phyloP scores from a whole-genome alignment of 2,329 filamentous ascomycete genomes.

The Talaromyces sp. region DNA sequence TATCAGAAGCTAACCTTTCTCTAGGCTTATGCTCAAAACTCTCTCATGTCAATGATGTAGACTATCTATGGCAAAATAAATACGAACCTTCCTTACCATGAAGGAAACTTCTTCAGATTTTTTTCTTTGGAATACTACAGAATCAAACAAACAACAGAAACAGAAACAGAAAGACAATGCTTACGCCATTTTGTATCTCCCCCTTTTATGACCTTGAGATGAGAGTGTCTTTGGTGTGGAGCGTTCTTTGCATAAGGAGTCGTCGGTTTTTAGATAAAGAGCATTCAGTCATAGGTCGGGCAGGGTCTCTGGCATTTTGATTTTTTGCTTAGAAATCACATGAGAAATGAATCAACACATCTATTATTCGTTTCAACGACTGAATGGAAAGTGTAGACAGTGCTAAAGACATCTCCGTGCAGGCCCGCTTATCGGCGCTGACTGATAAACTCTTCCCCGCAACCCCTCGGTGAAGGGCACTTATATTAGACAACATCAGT shows the following conservation, averaged over 20 bases:
- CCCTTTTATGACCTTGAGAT: conserved; percentile 4
- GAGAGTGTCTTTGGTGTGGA: conserved; percentile 2
- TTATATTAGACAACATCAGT: too few relatives aligned
- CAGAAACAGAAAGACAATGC: neutral
- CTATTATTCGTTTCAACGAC: neutral
- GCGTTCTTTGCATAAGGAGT: conserved; percentile 16
- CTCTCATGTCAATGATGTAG: conserved; percentile 72
- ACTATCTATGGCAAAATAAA: conserved; percentile 32
- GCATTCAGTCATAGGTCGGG: conserved; percentile 4
- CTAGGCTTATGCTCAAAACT: conserved; percentile 78
- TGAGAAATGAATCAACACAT: neutral
- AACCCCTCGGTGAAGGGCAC: neutral
- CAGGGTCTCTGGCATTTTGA: conserved; percentile 1
- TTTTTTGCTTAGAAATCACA: neutral
- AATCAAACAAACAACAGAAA: neutral
- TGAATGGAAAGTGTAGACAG: neutral
- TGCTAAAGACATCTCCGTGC: neutral
- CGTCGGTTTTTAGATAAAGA: conserved; percentile 11
- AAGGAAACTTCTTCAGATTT: neutral
- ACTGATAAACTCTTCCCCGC: conserved; percentile 2
- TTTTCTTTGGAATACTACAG: neutral
- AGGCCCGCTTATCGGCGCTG: conserved; percentile 7
- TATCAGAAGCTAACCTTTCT: neutral
- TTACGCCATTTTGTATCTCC: neutral
- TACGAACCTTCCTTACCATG: neutral